Conservation (phyloP, 1,284 basidiomycete species). For the Ustilago hordei region DNA sequence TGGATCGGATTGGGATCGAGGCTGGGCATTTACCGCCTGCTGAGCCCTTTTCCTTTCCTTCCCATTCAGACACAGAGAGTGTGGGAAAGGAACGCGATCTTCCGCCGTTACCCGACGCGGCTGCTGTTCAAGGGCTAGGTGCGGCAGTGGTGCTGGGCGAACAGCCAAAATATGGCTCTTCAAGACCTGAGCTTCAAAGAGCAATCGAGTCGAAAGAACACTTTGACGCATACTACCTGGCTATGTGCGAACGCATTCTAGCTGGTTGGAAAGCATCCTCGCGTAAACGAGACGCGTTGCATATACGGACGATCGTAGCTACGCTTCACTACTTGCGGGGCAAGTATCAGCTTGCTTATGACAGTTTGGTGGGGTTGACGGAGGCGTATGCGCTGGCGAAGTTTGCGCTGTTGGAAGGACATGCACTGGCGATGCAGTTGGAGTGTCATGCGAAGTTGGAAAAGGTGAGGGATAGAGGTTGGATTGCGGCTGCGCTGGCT, state of each 20-base stretch:
- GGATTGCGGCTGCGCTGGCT: constrained; percentile 74
- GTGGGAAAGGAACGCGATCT: constrained; percentile 30
- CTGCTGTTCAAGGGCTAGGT: neutral
- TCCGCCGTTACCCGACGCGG: constrained; percentile 25
- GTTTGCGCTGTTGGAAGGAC: constrained; percentile 82
- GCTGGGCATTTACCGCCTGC: constrained; percentile 78
- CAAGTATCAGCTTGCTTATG: constrained; percentile 28
- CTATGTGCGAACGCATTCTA: constrained; percentile 81
- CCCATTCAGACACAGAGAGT: neutral
- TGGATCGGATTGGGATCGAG: constrained; percentile 83
- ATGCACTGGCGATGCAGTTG: constrained; percentile 79
- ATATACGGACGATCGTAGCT: constrained; percentile 84
- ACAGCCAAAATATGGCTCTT: constrained; percentile 19
- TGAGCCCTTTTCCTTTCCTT: constrained; percentile 74
- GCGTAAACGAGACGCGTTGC: constrained; percentile 83
- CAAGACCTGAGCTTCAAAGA: constrained; percentile 76
- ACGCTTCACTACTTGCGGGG: constrained; percentile 77
- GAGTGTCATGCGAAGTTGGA: constrained; percentile 75
- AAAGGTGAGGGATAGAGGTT: constrained; percentile 77
- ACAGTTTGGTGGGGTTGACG: constrained; percentile 28
- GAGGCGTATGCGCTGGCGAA: constrained; percentile 73
- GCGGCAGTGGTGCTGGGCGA: constrained; percentile 17
- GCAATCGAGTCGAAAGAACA: constrained; percentile 73
- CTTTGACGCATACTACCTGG: constrained; percentile 62
- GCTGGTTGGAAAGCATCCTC: constrained; percentile 82